These are phyloP conservation scores for Areca catechu DNA, from an alignment of 176 grass and related monocot species.

Conservation along the genomic window DNA sequence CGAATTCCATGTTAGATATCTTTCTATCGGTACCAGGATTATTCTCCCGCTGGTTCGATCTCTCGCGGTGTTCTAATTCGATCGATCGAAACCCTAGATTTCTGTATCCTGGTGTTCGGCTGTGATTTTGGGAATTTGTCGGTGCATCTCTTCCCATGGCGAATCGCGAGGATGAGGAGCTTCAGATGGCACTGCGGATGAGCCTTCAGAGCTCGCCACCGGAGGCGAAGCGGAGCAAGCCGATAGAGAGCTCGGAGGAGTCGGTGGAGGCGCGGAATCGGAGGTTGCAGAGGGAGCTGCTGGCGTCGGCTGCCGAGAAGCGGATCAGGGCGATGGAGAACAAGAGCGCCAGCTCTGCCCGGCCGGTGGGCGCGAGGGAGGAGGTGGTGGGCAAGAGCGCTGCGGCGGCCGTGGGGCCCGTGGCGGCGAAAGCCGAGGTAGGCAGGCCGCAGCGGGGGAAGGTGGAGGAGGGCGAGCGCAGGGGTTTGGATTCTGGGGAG, in stretches of 20 bases:
- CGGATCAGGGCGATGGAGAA: constrained; percentile 28
- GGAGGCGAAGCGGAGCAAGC: constrained; percentile 88
- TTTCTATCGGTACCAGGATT: too few species aligned
- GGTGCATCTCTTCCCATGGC: constrained; percentile 26
- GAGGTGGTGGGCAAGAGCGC: constrained; percentile 6
- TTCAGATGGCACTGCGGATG: constrained; percentile 93
- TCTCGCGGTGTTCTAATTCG: too few species aligned
- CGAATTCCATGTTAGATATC: too few species aligned
- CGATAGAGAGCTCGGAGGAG: constrained; percentile 34
- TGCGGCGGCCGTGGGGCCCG: constrained; percentile 20
- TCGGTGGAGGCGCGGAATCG: constrained; percentile 49
- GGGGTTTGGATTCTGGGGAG: constrained; percentile 27
- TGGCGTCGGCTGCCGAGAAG: constrained; percentile 85
- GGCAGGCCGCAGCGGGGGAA: not conserved
- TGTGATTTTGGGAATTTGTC: not conserved
- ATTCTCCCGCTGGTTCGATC: too few species aligned
- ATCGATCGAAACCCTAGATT: constrained; percentile 20
- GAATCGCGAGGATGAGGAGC: constrained; percentile 85
- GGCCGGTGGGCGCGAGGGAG: constrained; percentile 20
- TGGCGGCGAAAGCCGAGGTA: constrained; percentile 6
- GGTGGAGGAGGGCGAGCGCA: constrained; percentile 15
- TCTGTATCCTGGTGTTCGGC: not conserved
- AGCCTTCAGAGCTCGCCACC: constrained; percentile 76
- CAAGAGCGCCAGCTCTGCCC: constrained; percentile 5
- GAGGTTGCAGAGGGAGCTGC: constrained; percentile 72